Evolutionary conservation across 129 eudicot species (phyloP).

Genomic region (Pulicaria dysenterica): DNA sequence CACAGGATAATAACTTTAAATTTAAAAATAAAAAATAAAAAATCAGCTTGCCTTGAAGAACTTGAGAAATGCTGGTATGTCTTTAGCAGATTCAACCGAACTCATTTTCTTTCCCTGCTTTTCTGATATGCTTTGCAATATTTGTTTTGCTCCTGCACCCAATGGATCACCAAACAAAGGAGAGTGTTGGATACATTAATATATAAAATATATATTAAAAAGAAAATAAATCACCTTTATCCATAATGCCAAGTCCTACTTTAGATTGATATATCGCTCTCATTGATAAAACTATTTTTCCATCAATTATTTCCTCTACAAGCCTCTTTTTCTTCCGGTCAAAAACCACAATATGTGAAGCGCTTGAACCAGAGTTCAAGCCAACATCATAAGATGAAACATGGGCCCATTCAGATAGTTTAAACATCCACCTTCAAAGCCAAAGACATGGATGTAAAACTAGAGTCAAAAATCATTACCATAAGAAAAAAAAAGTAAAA

Average conservation of each 20-base stretch:
- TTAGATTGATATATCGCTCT: slow-evolving; percentile 90
- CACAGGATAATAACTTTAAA: neutral
- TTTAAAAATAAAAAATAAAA: neutral
- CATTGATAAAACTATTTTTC: slow-evolving; percentile 87
- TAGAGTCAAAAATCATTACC: neutral
- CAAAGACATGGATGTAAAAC: slow-evolving; percentile 25
- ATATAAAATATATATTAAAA: slow-evolving; percentile 1
- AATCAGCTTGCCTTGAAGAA: slow-evolving; percentile 62
- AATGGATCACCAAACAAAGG: slow-evolving; percentile 1
- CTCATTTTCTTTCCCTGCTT: slow-evolving; percentile 94
- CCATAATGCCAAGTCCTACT: slow-evolving; percentile 82
- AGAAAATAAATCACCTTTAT: slow-evolving; percentile 53
- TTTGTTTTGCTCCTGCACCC: slow-evolving; percentile 82
- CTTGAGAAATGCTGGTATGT: slow-evolving; percentile 66
- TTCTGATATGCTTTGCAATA: slow-evolving; percentile 79
- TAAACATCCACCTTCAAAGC: slow-evolving; percentile 81
- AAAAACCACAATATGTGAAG: slow-evolving; percentile 86
- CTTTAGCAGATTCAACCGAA: slow-evolving; percentile 74
- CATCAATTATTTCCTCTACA: slow-evolving; percentile 86
- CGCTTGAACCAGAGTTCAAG: slow-evolving; percentile 84
- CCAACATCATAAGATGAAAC: slow-evolving; percentile 80
- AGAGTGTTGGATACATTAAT: slow-evolving; percentile 2
- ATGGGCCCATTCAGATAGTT: slow-evolving; percentile 96
- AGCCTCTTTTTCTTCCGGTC: slow-evolving; percentile 73
- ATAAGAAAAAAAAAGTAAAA: neutral